Evolutionary conservation across 2,329 filamentous ascomycete genomes (phyloP).

Genomic region (Neonectria punicea): DNA sequence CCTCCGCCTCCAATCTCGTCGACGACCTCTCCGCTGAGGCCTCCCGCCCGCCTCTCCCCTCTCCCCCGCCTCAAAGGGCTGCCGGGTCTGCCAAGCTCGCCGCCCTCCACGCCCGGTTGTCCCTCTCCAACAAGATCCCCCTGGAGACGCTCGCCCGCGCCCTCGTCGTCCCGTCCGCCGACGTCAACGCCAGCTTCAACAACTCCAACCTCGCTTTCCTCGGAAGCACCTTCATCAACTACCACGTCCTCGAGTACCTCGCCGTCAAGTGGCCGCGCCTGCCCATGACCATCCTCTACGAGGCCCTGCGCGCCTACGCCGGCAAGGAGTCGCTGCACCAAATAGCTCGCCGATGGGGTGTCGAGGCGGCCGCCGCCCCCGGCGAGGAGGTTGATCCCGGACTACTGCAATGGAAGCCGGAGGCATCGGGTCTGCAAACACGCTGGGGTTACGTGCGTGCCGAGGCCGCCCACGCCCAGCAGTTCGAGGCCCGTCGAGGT

Average conservation of each 20-base stretch:
- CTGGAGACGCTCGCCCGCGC: slow-evolving; percentile 86
- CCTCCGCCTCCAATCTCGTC: slow-evolving; percentile 38
- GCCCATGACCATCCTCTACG: slow-evolving; percentile 87
- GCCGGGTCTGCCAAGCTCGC: slow-evolving; percentile 86
- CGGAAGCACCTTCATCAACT: slow-evolving; percentile 84
- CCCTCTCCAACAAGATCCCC: slow-evolving; percentile 83
- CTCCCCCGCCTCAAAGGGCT: slow-evolving; percentile 75
- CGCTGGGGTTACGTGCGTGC: slow-evolving; percentile 64
- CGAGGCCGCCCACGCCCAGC: slow-evolving; percentile 57
- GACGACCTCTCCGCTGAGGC: slow-evolving; percentile 33
- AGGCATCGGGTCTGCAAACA: slow-evolving; percentile 56
- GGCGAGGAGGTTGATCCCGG: slow-evolving; percentile 93
- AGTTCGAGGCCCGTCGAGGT: slow-evolving; percentile 68
- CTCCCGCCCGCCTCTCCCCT: slow-evolving; percentile 64
- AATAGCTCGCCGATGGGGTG: slow-evolving; percentile 88
- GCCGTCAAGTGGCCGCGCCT: slow-evolving; percentile 90
- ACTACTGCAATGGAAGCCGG: slow-evolving; percentile 79
- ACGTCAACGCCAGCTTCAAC: slow-evolving; percentile 83
- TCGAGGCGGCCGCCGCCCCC: slow-evolving; percentile 86
- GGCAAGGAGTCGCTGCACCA: slow-evolving; percentile 79
- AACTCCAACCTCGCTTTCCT: slow-evolving; percentile 85
- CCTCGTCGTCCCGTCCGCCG: slow-evolving; percentile 87
- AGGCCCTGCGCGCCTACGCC: slow-evolving; percentile 85
- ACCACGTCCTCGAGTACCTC: slow-evolving; percentile 89
- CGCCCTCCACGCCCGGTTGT: slow-evolving; percentile 89